A percentile compares a stretch with the other conserved stretches of the same genome.
phyloP scores from a whole-genome alignment of 2,329 filamentous ascomycete genomes.

The Alternaria ventricosa region DNA sequence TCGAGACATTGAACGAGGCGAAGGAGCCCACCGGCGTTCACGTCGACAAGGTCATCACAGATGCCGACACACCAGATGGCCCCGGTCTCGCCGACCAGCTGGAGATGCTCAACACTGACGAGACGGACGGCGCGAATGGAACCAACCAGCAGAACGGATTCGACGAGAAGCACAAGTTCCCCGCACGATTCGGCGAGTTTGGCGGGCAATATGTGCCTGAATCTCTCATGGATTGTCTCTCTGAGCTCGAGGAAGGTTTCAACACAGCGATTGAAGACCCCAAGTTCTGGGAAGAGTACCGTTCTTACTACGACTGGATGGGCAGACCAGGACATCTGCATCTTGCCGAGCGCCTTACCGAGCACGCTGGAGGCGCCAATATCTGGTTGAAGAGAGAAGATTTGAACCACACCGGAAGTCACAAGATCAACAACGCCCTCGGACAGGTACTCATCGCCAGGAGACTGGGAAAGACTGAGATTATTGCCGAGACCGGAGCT shows the following conservation, averaged over 20 bases:
- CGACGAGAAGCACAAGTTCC: conserved; percentile 62
- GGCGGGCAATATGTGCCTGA: conserved; percentile 98
- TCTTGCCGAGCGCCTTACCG: conserved; percentile 84
- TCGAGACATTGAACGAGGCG: conserved; percentile 70
- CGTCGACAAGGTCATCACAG: conserved; percentile 71
- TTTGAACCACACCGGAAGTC: conserved; percentile 94
- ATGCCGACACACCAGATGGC: conserved; percentile 61
- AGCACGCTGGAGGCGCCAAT: conserved; percentile 87
- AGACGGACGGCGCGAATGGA: conserved; percentile 28
- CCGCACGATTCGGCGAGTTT: conserved; percentile 91
- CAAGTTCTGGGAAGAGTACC: conserved; percentile 95
- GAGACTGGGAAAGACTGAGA: conserved; percentile 90
- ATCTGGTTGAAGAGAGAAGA: conserved; percentile 99
- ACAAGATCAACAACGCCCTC: conserved; percentile 99
- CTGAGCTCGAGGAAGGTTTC: conserved; percentile 90
- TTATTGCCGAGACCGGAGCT: conserved; percentile 97
- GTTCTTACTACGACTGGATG: conserved; percentile 97
- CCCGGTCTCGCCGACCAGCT: conserved; percentile 82
- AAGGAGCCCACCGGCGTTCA: conserved; percentile 68
- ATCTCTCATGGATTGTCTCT: conserved; percentile 95
- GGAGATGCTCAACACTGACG: conserved; percentile 75
- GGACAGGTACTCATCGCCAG: conserved; percentile 89
- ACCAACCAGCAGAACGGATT: conserved; percentile 37
- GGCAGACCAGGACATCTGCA: conserved; percentile 91
- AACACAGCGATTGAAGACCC: conserved; percentile 85